Evolutionary conservation across 2,329 filamentous ascomycete species (phyloP).

Genomic region (Colletotrichum simmondsii): DNA sequence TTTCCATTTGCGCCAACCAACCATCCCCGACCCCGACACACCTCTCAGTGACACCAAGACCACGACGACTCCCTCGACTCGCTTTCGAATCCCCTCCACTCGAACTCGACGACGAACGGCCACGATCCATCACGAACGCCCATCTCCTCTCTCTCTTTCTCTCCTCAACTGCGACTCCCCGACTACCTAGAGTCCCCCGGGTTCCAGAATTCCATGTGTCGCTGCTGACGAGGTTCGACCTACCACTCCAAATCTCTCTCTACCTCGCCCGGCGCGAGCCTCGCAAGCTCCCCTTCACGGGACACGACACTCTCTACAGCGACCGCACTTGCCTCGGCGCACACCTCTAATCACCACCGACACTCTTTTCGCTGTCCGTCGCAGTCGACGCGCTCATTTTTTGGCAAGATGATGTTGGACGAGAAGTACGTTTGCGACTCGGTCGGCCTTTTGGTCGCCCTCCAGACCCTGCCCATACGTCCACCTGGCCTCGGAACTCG

Average conservation of each 20-base stretch:
- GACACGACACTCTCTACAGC: constrained; percentile 27
- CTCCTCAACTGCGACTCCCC: not conserved
- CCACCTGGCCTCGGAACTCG: constrained; percentile 7
- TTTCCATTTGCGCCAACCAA: constrained; percentile 25
- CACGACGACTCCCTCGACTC: constrained; percentile 27
- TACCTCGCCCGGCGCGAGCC: constrained; percentile 40
- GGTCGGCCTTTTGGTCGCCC: not conserved
- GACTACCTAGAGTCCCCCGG: constrained; percentile 12
- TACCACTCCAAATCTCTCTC: constrained; percentile 13
- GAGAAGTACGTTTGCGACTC: constrained; percentile 37
- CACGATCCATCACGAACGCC: constrained; percentile 7
- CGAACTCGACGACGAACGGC: constrained; percentile 14
- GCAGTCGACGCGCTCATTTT: constrained; percentile 28
- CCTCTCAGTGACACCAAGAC: not conserved
- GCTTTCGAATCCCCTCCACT: not conserved
- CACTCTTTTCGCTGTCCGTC: constrained; percentile 25
- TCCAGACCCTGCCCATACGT: not conserved
- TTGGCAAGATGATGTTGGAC: constrained; percentile 35
- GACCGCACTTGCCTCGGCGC: constrained; percentile 19
- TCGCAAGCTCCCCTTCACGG: constrained; percentile 28
- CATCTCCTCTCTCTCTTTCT: not conserved
- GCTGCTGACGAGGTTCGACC: constrained; percentile 31
- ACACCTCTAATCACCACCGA: constrained; percentile 5
- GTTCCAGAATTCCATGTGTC: constrained; percentile 29
- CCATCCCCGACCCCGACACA: constrained; percentile 14